phyloP scores from a whole-genome alignment of 257 asterid species.

The Verbena officinalis region DNA sequence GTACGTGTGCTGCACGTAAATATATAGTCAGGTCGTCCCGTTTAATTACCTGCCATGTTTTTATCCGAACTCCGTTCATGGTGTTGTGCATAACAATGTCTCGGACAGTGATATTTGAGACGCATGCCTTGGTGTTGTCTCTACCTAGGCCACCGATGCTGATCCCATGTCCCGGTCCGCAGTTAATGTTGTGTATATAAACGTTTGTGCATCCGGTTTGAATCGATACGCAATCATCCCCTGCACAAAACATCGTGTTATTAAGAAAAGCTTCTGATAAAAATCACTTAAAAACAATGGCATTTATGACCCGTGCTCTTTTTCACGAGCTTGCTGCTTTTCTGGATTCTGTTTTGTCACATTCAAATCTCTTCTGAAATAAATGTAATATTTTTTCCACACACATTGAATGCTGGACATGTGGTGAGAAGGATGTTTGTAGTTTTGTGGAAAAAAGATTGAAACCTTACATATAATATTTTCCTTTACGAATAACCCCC shows the following conservation, averaged over 20 bases:
- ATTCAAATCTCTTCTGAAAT: no score
- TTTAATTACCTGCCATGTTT: conserved; percentile 90
- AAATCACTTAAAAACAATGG: background rate
- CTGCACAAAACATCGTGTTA: conserved; percentile 38
- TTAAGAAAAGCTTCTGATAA: no score
- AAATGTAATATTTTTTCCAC: no score
- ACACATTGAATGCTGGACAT: no score
- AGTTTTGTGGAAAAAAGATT: no score
- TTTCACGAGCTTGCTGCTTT: conserved; percentile 23
- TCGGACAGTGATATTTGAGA: conserved; percentile 78
- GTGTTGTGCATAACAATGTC: conserved; percentile 64
- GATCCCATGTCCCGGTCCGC: conserved; percentile 98
- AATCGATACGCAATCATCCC: conserved; percentile 89
- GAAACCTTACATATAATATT: no score
- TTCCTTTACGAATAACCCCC: no score
- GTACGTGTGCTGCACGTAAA: background rate
- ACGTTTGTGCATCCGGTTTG: conserved; percentile 87
- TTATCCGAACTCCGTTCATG: conserved; percentile 76
- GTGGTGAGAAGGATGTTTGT: no score
- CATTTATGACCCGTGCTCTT: background rate
- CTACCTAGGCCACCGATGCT: conserved; percentile 91
- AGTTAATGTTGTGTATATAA: conserved; percentile 62
- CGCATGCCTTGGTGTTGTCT: conserved; percentile 81
- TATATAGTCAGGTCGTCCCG: no score
- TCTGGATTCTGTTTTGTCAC: background rate